A percentile compares a stretch with the other conserved stretches of the same genome.
Evolutionary conservation across 2,329 filamentous ascomycete species (phyloP).

Genomic region (Hypocrella siamensis): DNA sequence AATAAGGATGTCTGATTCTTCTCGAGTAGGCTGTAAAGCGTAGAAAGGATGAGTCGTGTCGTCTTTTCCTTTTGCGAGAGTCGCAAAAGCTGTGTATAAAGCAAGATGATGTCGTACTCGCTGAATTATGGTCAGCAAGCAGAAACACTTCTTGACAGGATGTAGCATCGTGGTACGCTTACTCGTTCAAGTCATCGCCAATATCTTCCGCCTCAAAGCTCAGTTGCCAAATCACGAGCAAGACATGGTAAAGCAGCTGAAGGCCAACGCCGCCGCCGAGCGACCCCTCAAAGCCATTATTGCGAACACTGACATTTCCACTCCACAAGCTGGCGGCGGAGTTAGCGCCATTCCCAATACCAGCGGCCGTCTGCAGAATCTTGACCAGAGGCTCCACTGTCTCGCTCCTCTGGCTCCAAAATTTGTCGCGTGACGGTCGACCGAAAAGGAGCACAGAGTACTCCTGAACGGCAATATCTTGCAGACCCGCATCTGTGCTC

Average conservation of each 20-base stretch:
- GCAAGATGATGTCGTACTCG: conserved; percentile 79
- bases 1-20: conserved; percentile 58
- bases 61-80: conserved; percentile 97
- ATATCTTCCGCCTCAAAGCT: conserved; percentile 75
- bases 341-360: conserved; percentile 50
- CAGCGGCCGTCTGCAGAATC: conserved; percentile 65
- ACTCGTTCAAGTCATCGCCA: conserved; percentile 72
- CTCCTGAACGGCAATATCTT: conserved; percentile 89
- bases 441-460: conserved; percentile 76
- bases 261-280: conserved; percentile 74
- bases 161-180: conserved; percentile 17
- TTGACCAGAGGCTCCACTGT: conserved; percentile 69
- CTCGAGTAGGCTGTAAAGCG: conserved; percentile 69
- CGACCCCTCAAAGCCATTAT: conserved; percentile 44
- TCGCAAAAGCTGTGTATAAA: conserved; percentile 84
- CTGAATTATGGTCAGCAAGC: too few species aligned
- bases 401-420: conserved; percentile 83
- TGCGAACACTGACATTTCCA: conserved; percentile 33
- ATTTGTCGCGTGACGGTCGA: conserved; percentile 57
- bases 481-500: conserved; percentile 73
- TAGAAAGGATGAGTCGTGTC: conserved; percentile 77
- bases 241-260: conserved; percentile 84
- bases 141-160: too few species aligned
- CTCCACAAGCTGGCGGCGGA: conserved; percentile 47
- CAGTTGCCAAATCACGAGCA: conserved; percentile 90